phyloP scores from a whole-genome alignment of 768 basidiomycete species.

The Myochromella boudieri region DNA sequence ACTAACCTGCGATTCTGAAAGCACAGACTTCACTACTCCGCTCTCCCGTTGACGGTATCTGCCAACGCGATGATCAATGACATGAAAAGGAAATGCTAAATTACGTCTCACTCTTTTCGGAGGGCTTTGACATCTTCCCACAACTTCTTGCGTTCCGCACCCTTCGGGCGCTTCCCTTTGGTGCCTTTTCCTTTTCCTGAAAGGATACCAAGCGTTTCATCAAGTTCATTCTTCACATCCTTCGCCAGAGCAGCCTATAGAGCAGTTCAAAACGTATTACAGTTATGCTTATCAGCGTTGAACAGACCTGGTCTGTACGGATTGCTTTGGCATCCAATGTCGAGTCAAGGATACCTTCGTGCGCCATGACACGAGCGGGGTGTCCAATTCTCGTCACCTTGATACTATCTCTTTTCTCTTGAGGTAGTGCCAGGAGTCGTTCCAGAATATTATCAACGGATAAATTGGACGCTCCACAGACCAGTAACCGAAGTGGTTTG shows the following conservation, averaged over 20 bases:
- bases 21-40: slow-evolving; percentile 77
- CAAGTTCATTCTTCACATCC: slow-evolving; percentile 88
- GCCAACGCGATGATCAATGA: not conserved
- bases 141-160: slow-evolving; percentile 75
- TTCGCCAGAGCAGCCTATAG: slow-evolving; percentile 73
- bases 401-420: slow-evolving; percentile 47
- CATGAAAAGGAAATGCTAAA: not conserved
- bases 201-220: slow-evolving; percentile 62
- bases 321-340: slow-evolving; percentile 75
- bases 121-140: slow-evolving; percentile 87
- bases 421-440: slow-evolving; percentile 67
- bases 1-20: slow-evolving; percentile 72
- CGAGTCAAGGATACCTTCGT: slow-evolving; percentile 61
- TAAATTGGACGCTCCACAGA: slow-evolving; percentile 93
- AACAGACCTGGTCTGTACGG: slow-evolving; percentile 65
- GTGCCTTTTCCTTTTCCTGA: slow-evolving; percentile 72
- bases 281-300: not conserved
- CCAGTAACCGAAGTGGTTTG: slow-evolving; percentile 64
- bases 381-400: slow-evolving; percentile 91
- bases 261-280: slow-evolving; percentile 5
- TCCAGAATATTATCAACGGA: slow-evolving; percentile 96
- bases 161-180: slow-evolving; percentile 70
- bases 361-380: slow-evolving; percentile 87
- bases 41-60: slow-evolving; percentile 91
- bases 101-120: slow-evolving; percentile 76